These are phyloP conservation scores for Tilletia setariae DNA, from an alignment of 1,284 basidiomycete genomes.

Conservation along the genomic window DNA sequence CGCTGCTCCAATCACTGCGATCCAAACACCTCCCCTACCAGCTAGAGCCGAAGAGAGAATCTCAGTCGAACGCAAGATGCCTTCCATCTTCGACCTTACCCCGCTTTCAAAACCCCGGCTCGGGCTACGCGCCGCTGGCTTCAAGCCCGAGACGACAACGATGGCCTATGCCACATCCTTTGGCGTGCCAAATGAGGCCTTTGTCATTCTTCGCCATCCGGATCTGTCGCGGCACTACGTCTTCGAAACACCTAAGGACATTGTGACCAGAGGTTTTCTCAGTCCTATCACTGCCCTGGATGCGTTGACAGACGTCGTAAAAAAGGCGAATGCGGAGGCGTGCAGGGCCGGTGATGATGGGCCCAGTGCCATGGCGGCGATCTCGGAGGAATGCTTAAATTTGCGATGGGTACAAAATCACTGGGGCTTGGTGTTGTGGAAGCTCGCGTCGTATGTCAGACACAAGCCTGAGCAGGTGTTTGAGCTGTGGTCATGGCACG, in stretches of 20 bases:
- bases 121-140: conserved; percentile 14
- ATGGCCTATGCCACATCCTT: conserved; percentile 26
- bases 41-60: no score
- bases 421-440: conserved; percentile 88
- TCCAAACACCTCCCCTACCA: no score
- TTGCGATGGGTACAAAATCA: conserved; percentile 85
- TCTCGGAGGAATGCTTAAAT: conserved; percentile 60
- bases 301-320: no score
- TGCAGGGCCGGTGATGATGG: conserved; percentile 18
- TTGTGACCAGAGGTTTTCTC: no score
- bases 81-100: conserved; percentile 18
- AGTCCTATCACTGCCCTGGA: no score
- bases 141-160: conserved; percentile 11
- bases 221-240: conserved; percentile 32
- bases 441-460: conserved; percentile 75
- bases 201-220: conserved; percentile 34
- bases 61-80: not conserved
- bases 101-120: conserved; percentile 21
- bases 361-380: not conserved
- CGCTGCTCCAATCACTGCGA: no score
- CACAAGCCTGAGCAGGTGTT: conserved; percentile 58
- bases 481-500: conserved; percentile 36
- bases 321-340: no score
- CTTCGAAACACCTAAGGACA: conserved; percentile 23
- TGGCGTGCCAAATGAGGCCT: conserved; percentile 38